Percentiles rank a stretch among this genome's conserved stretches.
These are phyloP conservation scores for Schoenoplectus triqueter DNA, from an alignment of 202 grass and related monocot genomes.

Conservation along the genomic window DNA sequence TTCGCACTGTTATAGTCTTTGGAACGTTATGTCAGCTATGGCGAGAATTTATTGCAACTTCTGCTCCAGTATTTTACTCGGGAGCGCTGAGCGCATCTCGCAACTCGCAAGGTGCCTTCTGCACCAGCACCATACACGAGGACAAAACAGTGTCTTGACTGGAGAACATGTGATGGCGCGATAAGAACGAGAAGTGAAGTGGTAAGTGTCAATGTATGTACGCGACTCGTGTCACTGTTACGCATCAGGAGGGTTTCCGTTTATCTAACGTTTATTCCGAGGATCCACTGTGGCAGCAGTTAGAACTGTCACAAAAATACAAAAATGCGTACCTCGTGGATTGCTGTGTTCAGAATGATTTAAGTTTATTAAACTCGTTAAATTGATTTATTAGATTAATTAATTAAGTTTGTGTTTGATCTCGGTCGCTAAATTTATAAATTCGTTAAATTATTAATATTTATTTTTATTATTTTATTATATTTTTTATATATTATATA, in stretches of 20 bases:
- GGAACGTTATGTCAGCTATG: background rate
- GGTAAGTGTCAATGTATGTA: background rate
- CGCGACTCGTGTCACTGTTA: slow-evolving; percentile 6
- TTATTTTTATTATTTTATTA: no score
- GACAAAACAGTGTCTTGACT: background rate
- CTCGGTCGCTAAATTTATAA: no score
- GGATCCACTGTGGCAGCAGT: background rate
- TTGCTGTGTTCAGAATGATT: no score
- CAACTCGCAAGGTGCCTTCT: no score
- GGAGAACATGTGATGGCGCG: background rate
- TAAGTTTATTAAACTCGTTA: no score
- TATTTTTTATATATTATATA: no score
- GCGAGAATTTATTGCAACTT: background rate
- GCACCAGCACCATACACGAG: background rate
- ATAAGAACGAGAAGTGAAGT: background rate
- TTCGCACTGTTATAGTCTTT: background rate
- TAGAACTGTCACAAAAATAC: no score
- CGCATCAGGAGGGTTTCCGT: background rate
- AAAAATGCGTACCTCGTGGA: no score
- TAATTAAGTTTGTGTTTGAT: no score
- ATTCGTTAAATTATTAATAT: no score
- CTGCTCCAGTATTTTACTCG: background rate
- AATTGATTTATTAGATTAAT: no score
- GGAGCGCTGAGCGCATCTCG: background rate
- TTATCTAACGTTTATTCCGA: background rate